Evolutionary conservation across 1,139 yeast genomes (phyloP).

Genomic region (Meyerozyma sp.): DNA sequence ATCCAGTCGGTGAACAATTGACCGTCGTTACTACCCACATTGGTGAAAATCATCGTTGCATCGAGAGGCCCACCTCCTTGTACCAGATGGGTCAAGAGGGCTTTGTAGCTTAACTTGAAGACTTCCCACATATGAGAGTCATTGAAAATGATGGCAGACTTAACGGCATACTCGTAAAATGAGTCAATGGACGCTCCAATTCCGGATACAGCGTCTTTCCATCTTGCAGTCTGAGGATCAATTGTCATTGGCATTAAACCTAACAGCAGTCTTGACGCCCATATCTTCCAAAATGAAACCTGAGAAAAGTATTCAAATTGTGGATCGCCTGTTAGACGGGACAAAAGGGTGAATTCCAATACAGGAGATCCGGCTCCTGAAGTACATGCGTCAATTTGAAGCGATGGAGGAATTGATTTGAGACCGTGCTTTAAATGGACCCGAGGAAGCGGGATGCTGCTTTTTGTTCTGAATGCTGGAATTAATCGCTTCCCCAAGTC

Average conservation of each 20-base stretch:
- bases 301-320: conserved; percentile 62
- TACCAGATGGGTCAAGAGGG: conserved; percentile 49
- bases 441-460: conserved; percentile 69
- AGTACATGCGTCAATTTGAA: conserved; percentile 67
- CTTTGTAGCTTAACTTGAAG: conserved; percentile 54
- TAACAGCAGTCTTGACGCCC: conserved; percentile 60
- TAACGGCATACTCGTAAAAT: conserved; percentile 82
- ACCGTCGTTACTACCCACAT: conserved; percentile 55
- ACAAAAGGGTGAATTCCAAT: conserved; percentile 70
- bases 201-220: conserved; percentile 66
- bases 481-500: conserved; percentile 66
- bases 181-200: conserved; percentile 94
- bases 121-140: conserved; percentile 57
- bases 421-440: conserved; percentile 57
- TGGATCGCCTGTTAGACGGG: conserved; percentile 67
- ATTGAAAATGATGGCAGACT: conserved; percentile 66
- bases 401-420: conserved; percentile 29
- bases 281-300: conserved; percentile 61
- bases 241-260: conserved; percentile 77
- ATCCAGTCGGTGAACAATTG: conserved; percentile 58
- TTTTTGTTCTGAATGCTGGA: conserved; percentile 57
- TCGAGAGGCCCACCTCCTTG: conserved; percentile 32
- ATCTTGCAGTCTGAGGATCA: conserved; percentile 51
- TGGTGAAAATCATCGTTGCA: conserved; percentile 54
- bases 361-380: conserved; percentile 86